These are phyloP conservation scores for Russula olivacea DNA, from an alignment of 768 basidiomycete species.

Conservation along the genomic window DNA sequence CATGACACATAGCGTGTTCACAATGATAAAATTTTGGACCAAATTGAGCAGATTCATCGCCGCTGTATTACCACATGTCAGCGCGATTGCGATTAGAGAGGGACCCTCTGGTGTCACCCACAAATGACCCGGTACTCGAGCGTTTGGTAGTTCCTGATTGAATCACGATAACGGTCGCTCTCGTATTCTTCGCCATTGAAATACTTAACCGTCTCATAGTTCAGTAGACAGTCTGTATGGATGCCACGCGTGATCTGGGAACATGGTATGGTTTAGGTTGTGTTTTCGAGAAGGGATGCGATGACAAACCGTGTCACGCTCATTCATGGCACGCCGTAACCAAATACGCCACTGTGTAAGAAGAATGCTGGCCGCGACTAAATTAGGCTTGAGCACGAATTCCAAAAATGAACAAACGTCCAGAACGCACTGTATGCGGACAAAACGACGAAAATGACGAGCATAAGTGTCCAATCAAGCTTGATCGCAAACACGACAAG, in stretches of 20 bases:
- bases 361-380: conserved; percentile 46
- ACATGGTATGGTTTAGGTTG: neutral
- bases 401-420: neutral
- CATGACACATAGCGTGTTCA: conserved; percentile 31
- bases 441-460: conserved; percentile 69
- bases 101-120: conserved; percentile 33
- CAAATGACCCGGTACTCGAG: conserved; percentile 70
- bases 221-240: conserved; percentile 73
- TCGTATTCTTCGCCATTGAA: conserved; percentile 86
- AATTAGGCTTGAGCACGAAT: conserved; percentile 10
- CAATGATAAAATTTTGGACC: conserved; percentile 76
- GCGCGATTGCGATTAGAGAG: neutral
- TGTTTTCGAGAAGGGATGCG: conserved; percentile 1
- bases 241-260: conserved; percentile 69
- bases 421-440: conserved; percentile 53
- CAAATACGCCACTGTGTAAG: conserved; percentile 71
- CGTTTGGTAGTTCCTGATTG: conserved; percentile 66
- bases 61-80: conserved; percentile 34
- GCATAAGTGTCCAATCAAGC: conserved; percentile 62
- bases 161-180: conserved; percentile 59
- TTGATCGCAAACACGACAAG: conserved; percentile 55
- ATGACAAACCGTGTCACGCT: conserved; percentile 61
- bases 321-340: conserved; percentile 74
- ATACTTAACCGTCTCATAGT: conserved; percentile 84
- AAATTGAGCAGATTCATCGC: conserved; percentile 72